Percentiles rank a stretch among this genome's conserved stretches.
Evolutionary conservation across 2,329 filamentous ascomycete species (phyloP).

Genomic region (Aspergillus glaucus): DNA sequence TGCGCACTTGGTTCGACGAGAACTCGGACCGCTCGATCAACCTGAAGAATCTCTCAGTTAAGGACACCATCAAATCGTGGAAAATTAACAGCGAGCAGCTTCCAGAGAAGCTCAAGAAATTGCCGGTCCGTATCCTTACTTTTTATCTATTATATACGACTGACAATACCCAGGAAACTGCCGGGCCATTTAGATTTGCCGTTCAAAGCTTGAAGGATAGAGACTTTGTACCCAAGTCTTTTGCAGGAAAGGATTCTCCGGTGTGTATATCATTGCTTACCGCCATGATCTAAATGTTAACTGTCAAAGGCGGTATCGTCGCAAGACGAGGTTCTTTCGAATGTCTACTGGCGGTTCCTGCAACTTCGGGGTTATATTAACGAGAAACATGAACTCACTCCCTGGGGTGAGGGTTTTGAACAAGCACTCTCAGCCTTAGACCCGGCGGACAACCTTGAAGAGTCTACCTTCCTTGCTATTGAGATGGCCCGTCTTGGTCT

Average conservation of each 20-base stretch:
- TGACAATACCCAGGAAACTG: constrained; percentile 16
- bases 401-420: constrained; percentile 75
- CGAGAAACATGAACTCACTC: constrained; percentile 68
- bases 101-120: constrained; percentile 37
- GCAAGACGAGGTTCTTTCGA: constrained; percentile 65
- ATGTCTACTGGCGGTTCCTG: constrained; percentile 81
- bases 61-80: constrained; percentile 59
- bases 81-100: constrained; percentile 56
- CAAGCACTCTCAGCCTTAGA: constrained; percentile 60
- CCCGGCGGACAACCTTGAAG: constrained; percentile 57
- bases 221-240: constrained; percentile 64
- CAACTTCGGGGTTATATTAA: constrained; percentile 83
- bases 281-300: constrained; percentile 2
- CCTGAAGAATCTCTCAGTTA: constrained; percentile 52
- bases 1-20: constrained; percentile 79
- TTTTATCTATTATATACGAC: background rate
- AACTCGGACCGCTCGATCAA: constrained; percentile 61
- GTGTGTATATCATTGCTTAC: constrained; percentile 19
- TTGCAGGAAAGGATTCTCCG: constrained; percentile 49
- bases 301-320: constrained; percentile 45
- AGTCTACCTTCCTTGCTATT: constrained; percentile 74
- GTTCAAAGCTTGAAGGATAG: constrained; percentile 62
- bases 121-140: constrained; percentile 18
- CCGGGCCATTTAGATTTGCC: constrained; percentile 32
- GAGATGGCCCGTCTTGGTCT: constrained; percentile 76